Evolutionary conservation across 306 rosid genomes (phyloP), one percentile per base, ranked within the genome.

Genomic region (Crotalaria pallida): DNA sequence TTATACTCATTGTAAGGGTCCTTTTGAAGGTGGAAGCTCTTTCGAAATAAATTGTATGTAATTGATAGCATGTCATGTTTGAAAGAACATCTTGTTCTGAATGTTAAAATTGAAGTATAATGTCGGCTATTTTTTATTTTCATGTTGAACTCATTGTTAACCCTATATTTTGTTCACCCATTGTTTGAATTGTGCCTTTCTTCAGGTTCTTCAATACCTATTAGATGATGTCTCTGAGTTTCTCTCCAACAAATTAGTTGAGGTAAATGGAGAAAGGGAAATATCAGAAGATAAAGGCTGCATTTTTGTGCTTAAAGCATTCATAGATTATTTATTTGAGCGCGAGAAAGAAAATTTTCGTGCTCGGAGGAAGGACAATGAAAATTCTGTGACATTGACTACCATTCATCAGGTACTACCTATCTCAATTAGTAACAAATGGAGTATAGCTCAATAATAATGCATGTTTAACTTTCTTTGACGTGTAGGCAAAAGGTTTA

Each of bases 351-450:
- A 89, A 73, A 94, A 88, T 58, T 94, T 90, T 31, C 85, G 67
- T 50, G 79, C 87, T 69, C 79, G 94, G 17, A 88, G 87, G 72
- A 82, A 75, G 70, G 86, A 94, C 68, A 94, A 94, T 69, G 72
- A 82, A 56, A 90, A 78, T 49, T 88, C 97, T 73, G 88, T 94
- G 75, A 87, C 94, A 38, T 75, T 94, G 81, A 94, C 97, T 59
- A 94, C 98, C 73, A 93, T 93, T 65, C 98, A 94, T 83, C 98
- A 90, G 98, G 98, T 94, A 60, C 67, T 94, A 60, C 67, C 49
- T 45, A 17, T 74, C 58, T 65, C 73, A 40, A 36, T 66, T 59
- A 22, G 26, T 60, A 29, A 26, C 51, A 40, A 27, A 44, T 55
- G 69, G 40, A 65, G 29, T 66, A 65, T 36, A 24, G 41, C 77